These are phyloP conservation scores for Boletus reticulatus DNA, from an alignment of 768 basidiomycete genomes.

Conservation along the genomic window DNA sequence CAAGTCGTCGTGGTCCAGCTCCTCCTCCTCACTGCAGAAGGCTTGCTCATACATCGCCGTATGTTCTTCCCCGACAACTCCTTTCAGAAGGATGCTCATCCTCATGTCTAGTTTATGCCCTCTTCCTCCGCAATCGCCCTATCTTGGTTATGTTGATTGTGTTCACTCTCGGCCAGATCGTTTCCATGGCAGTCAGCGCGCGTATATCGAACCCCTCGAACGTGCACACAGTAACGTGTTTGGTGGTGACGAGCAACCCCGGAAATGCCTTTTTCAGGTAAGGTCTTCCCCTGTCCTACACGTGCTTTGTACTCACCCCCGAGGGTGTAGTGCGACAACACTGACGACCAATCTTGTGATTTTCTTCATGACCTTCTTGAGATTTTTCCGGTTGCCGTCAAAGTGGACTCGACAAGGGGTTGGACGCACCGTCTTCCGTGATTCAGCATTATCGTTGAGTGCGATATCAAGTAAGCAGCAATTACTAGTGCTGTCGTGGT, in stretches of 20 bases:
- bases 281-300: background rate
- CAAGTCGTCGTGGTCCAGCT: slow-evolving; percentile 13
- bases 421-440: slow-evolving; percentile 14
- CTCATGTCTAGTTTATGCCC: slow-evolving; percentile 13
- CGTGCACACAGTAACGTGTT: slow-evolving; percentile 14
- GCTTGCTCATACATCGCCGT: slow-evolving; percentile 18
- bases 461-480: slow-evolving; percentile 14
- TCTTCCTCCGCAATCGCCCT: slow-evolving; percentile 9
- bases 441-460: slow-evolving; percentile 8
- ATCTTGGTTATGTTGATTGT: slow-evolving; percentile 9
- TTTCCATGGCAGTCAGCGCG: slow-evolving; percentile 19
- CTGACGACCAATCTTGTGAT: slow-evolving; percentile 13
- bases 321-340: slow-evolving; percentile 12
- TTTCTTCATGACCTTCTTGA: slow-evolving; percentile 21
- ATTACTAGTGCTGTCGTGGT: too few species aligned
- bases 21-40: slow-evolving; percentile 12
- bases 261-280: slow-evolving; percentile 21
- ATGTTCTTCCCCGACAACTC: background rate
- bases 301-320: background rate
- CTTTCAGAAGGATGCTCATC: background rate
- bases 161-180: slow-evolving; percentile 6
- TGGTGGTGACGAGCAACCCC: slow-evolving; percentile 9
- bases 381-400: slow-evolving; percentile 12
- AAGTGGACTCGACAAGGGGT: background rate
- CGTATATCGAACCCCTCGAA: slow-evolving; percentile 5